phyloP scores from a whole-genome alignment of 2,329 filamentous ascomycete genomes.

The Pyrenochaeta sp. region DNA sequence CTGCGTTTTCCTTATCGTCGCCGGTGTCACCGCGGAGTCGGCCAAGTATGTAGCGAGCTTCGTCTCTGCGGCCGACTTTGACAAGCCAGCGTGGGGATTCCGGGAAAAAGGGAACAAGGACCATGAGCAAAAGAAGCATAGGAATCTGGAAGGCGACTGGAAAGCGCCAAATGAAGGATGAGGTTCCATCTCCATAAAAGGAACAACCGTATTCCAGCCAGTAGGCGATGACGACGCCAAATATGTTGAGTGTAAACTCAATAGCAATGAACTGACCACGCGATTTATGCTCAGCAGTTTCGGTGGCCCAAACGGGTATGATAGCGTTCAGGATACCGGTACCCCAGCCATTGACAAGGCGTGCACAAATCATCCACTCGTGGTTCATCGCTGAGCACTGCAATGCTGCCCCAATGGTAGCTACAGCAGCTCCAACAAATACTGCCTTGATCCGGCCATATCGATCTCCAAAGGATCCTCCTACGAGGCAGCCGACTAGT shows the following conservation, averaged over 20 bases:
- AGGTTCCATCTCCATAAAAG: conserved; percentile 65
- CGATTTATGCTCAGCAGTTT: conserved; percentile 71
- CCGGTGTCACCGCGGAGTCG: conserved; percentile 67
- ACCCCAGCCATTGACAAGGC: conserved; percentile 69
- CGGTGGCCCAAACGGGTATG: conserved; percentile 74
- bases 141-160: conserved; percentile 75
- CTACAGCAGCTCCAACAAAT: conserved; percentile 33
- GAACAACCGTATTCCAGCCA: conserved; percentile 62
- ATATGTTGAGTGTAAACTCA: conserved; percentile 77
- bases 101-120: conserved; percentile 70
- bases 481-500: conserved; percentile 31
- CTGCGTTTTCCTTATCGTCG: conserved; percentile 55
- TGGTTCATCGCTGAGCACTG: conserved; percentile 72
- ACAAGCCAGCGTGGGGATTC: conserved; percentile 73
- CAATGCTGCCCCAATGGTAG: conserved; percentile 62
- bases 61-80: conserved; percentile 70
- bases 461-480: conserved; percentile 34
- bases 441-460: conserved; percentile 39
- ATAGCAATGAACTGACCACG: conserved; percentile 74
- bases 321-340: conserved; percentile 76
- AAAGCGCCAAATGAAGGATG: conserved; percentile 70
- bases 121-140: conserved; percentile 65
- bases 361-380: conserved; percentile 63
- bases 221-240: conserved; percentile 71
- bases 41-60: conserved; percentile 70